Evolutionary conservation across 2,329 filamentous ascomycete genomes (phyloP), one percentile per base, ranked within the genome.

Genomic region (Microsporum canis): DNA sequence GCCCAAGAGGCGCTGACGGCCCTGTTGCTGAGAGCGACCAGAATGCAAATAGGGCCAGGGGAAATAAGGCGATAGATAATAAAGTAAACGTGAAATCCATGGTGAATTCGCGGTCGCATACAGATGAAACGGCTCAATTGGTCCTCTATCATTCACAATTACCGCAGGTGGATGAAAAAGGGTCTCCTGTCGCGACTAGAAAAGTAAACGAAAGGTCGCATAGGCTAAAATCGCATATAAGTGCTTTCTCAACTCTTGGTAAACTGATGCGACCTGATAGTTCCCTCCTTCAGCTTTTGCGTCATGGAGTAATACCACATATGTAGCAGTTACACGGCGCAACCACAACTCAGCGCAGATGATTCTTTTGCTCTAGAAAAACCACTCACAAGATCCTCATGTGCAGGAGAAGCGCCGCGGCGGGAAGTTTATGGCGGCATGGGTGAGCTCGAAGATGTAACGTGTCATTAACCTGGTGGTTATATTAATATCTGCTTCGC

Each of bases 11-110:
- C 5, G 74, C 76, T 17, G 59, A 60, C n/a, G 70, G 68, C 2
- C 68, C 68, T 10, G 75, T 76, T 5, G 74, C 71, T 43, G 73
- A 75, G 38, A 76, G 63, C 0, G 71, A 71, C 74, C 74, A 76
- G 68, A 76, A 73, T 62, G 78, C 66, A 60, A 78, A 68, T 57
- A 79, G 67, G 17, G 76, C 68, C 3, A 73, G 72, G n/a, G 79
- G 65, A 33, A 71, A 70, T 36, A 74, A 65, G 53, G 68, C 70
- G 38, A 74, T 27, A 6, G 72, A 66, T 60, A 72, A 53, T 23
- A 65, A 55, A 5, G 61, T 63, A 39, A 57, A 57, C 14, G 55
- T 29, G 34, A 31, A 57, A 36, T 29, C 33, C 55, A 57, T 57
- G 34, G 55, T 17, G 31, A 7, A 3, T 27, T 17, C 12, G 33